phyloP scores from a whole-genome alignment of 1,139 yeast species.

The Yamadazyma diddensiae region DNA sequence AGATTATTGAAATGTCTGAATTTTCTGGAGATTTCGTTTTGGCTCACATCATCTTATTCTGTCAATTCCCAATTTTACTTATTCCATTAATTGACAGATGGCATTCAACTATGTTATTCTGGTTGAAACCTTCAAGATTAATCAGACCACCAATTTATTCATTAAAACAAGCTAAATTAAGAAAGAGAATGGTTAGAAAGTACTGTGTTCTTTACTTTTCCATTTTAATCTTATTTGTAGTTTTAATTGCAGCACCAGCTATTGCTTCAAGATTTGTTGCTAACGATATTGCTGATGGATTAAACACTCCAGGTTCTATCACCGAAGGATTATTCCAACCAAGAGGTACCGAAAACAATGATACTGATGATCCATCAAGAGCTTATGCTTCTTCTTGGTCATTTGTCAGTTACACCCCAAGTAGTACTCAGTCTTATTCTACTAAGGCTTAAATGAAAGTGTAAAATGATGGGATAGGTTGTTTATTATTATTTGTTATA shows the following conservation, averaged over 20 bases:
- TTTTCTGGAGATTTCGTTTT: conserved; percentile 95
- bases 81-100: conserved; percentile 93
- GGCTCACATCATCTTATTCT: conserved; percentile 84
- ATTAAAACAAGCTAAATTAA: conserved; percentile 91
- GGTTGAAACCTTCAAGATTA: conserved; percentile 98
- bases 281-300: conserved; percentile 27
- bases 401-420: conserved; percentile 48
- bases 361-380: conserved; percentile 60
- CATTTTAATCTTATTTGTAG: conserved; percentile 67
- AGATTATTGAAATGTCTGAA: conserved; percentile 90
- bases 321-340: conserved; percentile 85
- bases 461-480: background rate
- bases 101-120: conserved; percentile 98
- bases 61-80: conserved; percentile 82
- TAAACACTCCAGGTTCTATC: conserved; percentile 34
- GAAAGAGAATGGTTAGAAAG: conserved; percentile 98
- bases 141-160: conserved; percentile 99
- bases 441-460: conserved; percentile 51
- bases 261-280: conserved; percentile 51
- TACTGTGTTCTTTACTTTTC: conserved; percentile 81
- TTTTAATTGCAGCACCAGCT: conserved; percentile 89
- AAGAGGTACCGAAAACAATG: conserved; percentile 75
- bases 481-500: conserved; percentile 12
- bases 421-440: conserved; percentile 51
- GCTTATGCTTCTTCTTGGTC: conserved; percentile 49